Evolutionary conservation across 2,329 filamentous ascomycete genomes (phyloP), one percentile per base, ranked within the genome.

Genomic region (Chalaropsis ovoidea): DNA sequence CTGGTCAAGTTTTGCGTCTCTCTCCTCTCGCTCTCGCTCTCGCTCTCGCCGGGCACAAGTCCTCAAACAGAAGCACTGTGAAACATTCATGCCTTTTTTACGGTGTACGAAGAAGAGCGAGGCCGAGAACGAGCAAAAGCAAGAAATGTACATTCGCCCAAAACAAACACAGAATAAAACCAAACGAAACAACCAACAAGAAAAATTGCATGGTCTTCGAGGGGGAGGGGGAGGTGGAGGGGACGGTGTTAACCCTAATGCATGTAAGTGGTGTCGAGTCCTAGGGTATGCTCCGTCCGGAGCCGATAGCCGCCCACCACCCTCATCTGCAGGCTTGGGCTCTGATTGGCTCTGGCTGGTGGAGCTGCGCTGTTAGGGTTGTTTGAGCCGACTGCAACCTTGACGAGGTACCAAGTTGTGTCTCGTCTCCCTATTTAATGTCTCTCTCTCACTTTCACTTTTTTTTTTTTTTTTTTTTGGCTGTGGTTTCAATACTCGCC

Each of bases 1-100:
- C 31, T 6, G 2, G 6, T 31, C 6, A 31, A 31, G 31, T 31
- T 31, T 31, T 2, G 3, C 6, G 31, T 31, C 31, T 31, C 31
- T 39, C 31, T 17, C 31, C 52, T 58, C 13, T 35, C 7, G 13
- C 52, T 15, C 22, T 35, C 22, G 52, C 15, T 35, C 13, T 35
- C 24, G 27, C 24, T 17, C 31, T n/a, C 52, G 43, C 43, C 43
- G n/a, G 43, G 6, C 15, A 47, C n/a, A 19, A 39, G 43, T 19
- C 17, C 52, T 58, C 52, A 58, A 58, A 58, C 52, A 58, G 17
- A 58, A n/a, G 24, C 24, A 58, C 15, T 58, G 5, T 58, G 52
- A 58, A 58, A 58, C 52, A 58, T 39, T 58, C 52, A 58, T 58
- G 52, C 52, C 17, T 31, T 35, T 39, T 6, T 39, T 1, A 39